Evolutionary conservation across 495 filamentous ascomycete species (phyloP).

Genomic region (Penicillium maclennaniae): DNA sequence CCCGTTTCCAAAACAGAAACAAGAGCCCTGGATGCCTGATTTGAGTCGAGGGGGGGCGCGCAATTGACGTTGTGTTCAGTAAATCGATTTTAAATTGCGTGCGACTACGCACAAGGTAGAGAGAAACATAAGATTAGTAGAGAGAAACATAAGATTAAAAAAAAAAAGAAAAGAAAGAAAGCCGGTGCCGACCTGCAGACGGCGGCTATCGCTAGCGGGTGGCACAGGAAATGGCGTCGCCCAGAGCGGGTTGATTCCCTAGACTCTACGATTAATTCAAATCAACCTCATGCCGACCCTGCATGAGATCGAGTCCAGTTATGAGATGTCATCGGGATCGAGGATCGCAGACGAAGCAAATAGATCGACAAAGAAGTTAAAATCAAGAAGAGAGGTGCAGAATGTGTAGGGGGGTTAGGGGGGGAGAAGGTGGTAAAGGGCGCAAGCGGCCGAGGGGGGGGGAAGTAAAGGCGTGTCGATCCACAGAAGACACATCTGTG

Average conservation of each 20-base stretch:
- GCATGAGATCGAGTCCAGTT: background rate
- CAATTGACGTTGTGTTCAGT: background rate
- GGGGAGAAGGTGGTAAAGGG: too few species aligned
- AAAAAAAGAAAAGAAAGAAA: background rate
- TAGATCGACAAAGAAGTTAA: background rate
- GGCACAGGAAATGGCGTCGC: constrained; percentile 15
- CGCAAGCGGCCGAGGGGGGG: background rate
- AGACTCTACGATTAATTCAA: background rate
- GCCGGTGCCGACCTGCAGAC: constrained; percentile 11
- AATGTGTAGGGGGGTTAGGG: too few species aligned
- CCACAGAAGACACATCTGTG: background rate
- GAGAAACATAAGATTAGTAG: too few species aligned
- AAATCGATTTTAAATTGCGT: too few species aligned
- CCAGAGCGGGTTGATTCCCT: constrained; percentile 3
- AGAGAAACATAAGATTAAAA: too few species aligned
- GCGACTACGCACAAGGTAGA: too few species aligned
- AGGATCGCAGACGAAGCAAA: background rate
- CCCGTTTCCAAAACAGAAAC: background rate
- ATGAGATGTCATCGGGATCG: background rate
- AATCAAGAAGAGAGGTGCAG: background rate
- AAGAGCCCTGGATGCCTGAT: background rate
- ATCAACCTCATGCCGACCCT: constrained; percentile 4
- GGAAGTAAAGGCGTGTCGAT: background rate
- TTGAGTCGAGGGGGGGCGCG: too few species aligned
- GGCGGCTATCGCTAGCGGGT: constrained; percentile 29